Evolutionary conservation across 495 filamentous ascomycete genomes (phyloP).

Genomic region (Trypethelium eluteriae): DNA sequence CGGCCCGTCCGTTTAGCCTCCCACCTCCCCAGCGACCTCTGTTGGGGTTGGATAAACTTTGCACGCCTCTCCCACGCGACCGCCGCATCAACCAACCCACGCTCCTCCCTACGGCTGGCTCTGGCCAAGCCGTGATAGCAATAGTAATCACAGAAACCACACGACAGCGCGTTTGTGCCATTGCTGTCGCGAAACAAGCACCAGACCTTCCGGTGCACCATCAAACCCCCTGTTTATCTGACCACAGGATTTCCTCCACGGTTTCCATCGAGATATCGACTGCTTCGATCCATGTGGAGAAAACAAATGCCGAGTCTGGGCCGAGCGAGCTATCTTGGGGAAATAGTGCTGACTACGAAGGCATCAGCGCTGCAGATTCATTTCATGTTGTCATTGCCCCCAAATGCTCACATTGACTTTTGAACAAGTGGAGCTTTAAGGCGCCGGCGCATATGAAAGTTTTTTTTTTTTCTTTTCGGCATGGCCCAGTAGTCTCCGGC

Average conservation of each 20-base stretch:
- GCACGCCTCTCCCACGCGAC: conserved; percentile 6
- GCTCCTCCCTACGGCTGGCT: not conserved
- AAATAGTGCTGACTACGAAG: conserved; percentile 3
- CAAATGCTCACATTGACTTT: not conserved
- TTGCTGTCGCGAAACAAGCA: not conserved
- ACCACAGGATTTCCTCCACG: not conserved
- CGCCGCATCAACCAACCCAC: not conserved
- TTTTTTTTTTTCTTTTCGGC: not conserved
- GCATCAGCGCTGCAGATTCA: conserved; percentile 1
- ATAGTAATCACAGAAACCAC: not conserved
- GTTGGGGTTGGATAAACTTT: not conserved
- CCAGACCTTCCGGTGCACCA: not conserved
- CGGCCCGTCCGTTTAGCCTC: conserved; percentile 2
- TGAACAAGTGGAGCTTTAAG: not conserved
- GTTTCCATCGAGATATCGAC: not conserved
- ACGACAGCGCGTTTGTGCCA: not conserved
- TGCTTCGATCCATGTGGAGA: not conserved
- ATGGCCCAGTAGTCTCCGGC: not conserved
- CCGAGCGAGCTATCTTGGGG: not conserved
- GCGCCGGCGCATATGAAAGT: not conserved
- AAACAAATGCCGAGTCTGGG: not conserved
- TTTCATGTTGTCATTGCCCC: not conserved
- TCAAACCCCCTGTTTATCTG: too few relatives aligned
- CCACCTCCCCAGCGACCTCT: not conserved
- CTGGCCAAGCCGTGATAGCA: not conserved